Evolutionary conservation across 352 stramenopile species (phyloP), one percentile per base, ranked within the genome.

Genomic region (Phytophthora palmivora): DNA sequence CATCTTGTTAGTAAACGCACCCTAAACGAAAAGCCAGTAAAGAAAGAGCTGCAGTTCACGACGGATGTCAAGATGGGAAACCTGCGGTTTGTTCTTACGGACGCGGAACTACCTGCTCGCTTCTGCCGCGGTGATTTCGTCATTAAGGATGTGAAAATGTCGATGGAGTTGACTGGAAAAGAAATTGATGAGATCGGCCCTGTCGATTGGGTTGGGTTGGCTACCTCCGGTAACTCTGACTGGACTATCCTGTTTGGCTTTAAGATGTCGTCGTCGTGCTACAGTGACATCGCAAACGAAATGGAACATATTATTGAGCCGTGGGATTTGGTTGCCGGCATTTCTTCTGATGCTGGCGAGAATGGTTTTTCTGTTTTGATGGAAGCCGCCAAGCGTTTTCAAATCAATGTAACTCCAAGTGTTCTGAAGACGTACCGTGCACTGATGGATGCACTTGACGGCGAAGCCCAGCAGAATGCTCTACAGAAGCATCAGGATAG

Each of bases 271-370:
- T 85, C 83, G 12, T 86, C 82, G 0, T 92, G 81, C 60, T 91
- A 84, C 59, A 89, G 68, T 45, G 83, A 92, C 6, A 52, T 87
- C n/a, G 81, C 72, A 15, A 72, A 74, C n/a, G 68, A 82, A 7
- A 91, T 92, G 83, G 83, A 92, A 49, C 71, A 78, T 32, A 79
- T 89, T 26, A 80, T 92, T 41, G 83, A 92, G 51, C 83, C 81
- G 22, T 92, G 83, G 83, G 78, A 89, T 28, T 60, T 89, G 11
- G 60, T 81, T 21, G 76, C 78, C 5, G 83, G 79, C 5, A 41
- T 90, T 14, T 80, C 72, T 14, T 89, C 82, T 33, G 67, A 53
- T 22, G 60, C 75, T 54, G 82, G 77, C 28, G 79, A 88, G 41
- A 89, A 91, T 37, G 83, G 83, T 0, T 80, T 87, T 21, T 79